Conservation (phyloP, 768 basidiomycete species). For the Heimioporus sp. region DNA sequence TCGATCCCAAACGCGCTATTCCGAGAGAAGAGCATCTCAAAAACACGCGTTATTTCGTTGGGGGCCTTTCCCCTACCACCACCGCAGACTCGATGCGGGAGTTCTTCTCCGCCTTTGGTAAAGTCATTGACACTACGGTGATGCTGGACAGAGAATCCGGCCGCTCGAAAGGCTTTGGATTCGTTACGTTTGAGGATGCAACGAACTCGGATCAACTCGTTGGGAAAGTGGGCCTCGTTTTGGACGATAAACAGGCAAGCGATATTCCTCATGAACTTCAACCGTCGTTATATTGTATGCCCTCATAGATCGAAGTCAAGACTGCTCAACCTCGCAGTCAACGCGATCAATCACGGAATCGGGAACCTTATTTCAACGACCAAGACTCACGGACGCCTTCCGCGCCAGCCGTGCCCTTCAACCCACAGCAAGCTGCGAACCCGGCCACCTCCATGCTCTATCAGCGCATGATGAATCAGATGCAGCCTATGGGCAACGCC, state of each 20-base stretch:
- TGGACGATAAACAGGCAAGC: conserved; percentile 77
- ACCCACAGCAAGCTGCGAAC: conserved; percentile 36
- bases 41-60: conserved; percentile 81
- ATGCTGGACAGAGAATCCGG: conserved; percentile 81
- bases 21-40: conserved; percentile 76
- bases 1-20: conserved; percentile 86
- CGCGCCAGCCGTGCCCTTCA: conserved; percentile 30
- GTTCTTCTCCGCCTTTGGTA: conserved; percentile 73
- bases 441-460: conserved; percentile 33
- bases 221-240: conserved; percentile 59
- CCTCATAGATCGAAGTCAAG: conserved; percentile 74
- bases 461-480: conserved; percentile 36
- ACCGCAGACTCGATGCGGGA: conserved; percentile 68
- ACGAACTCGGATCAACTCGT: conserved; percentile 63
- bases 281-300: background rate
- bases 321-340: conserved; percentile 40
- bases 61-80: conserved; percentile 65
- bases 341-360: conserved; percentile 1
- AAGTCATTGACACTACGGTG: conserved; percentile 79
- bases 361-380: conserved; percentile 33
- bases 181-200: conserved; percentile 76
- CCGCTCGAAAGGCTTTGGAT: conserved; percentile 81
- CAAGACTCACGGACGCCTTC: conserved; percentile 36
- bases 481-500: conserved; percentile 45
- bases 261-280: background rate